phyloP scores from a whole-genome alignment of 495 filamentous ascomycete species.

The Podospora tetraspora region DNA sequence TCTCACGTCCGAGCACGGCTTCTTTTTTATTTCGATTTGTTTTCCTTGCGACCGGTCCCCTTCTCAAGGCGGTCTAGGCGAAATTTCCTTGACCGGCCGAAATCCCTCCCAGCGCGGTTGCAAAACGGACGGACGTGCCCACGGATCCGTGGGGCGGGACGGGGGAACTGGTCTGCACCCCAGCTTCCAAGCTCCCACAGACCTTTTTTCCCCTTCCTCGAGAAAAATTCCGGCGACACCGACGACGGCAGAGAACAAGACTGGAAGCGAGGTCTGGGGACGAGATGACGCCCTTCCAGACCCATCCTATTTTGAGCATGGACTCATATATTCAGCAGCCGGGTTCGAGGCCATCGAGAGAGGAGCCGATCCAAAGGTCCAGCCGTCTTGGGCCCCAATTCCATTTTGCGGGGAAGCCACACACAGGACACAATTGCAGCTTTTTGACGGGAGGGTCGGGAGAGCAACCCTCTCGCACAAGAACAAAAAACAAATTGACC shows the following conservation, averaged over 20 bases:
- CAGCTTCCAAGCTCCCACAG: not conserved
- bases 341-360: not conserved
- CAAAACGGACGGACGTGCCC: not conserved
- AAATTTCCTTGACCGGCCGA: not conserved
- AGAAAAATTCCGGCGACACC: not conserved
- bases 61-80: not conserved
- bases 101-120: not conserved
- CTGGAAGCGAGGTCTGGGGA: not conserved
- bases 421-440: not conserved
- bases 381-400: not conserved
- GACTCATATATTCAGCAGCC: not conserved
- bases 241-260: not conserved
- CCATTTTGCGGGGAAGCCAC: not conserved
- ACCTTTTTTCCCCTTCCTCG: not conserved
- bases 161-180: not conserved
- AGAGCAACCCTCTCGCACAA: not conserved
- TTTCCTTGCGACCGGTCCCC: not conserved
- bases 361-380: not conserved
- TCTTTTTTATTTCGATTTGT: not conserved
- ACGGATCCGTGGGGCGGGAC: not conserved
- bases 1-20: not conserved
- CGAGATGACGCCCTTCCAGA: not conserved
- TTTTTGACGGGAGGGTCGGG: not conserved
- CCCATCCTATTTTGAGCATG: not conserved
- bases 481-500: not conserved